A percentile compares a stretch with the other conserved stretches of the same genome.
phyloP scores from a whole-genome alignment of 129 eudicot genomes.

The Lonicera japonica region DNA sequence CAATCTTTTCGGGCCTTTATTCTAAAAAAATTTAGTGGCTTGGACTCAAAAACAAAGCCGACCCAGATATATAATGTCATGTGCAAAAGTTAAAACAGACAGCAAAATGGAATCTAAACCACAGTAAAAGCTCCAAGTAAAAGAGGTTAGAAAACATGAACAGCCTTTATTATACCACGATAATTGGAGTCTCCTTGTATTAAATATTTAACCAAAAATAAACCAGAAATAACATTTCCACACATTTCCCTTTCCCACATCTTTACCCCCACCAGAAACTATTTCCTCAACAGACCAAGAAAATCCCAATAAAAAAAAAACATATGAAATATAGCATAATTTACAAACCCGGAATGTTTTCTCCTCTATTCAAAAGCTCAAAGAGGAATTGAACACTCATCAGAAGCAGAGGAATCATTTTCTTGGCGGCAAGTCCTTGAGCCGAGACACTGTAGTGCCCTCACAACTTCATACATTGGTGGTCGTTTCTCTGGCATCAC shows the following conservation, averaged over 20 bases:
- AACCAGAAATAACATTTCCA: slow-evolving; percentile 7
- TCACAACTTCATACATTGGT: slow-evolving; percentile 61
- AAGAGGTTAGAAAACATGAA: too few species aligned
- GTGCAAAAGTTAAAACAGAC: too few species aligned
- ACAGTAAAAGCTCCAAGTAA: too few species aligned
- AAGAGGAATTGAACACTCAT: slow-evolving; percentile 2
- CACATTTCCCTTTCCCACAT: slow-evolving; percentile 1
- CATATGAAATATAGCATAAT: neutral
- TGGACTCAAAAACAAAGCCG: too few species aligned
- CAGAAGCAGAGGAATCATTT: neutral
- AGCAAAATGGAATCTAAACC: too few species aligned
- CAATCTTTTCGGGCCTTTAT: too few species aligned
- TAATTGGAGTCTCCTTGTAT: too few species aligned
- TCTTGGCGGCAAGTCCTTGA: slow-evolving; percentile 20
- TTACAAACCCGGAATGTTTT: neutral
- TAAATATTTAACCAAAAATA: neutral
- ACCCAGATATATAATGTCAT: too few species aligned
- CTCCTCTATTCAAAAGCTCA: neutral
- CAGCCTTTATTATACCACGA: too few species aligned
- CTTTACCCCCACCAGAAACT: neutral
- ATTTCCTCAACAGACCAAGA: neutral
- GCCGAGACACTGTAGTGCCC: slow-evolving; percentile 52
- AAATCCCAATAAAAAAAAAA: neutral
- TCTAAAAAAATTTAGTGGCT: too few species aligned
- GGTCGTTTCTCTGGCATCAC: slow-evolving; percentile 83